Evolutionary conservation across 83 land plant genomes (phyloP), one percentile per base, ranked within the genome.

Genomic region (Picea abies): DNA sequence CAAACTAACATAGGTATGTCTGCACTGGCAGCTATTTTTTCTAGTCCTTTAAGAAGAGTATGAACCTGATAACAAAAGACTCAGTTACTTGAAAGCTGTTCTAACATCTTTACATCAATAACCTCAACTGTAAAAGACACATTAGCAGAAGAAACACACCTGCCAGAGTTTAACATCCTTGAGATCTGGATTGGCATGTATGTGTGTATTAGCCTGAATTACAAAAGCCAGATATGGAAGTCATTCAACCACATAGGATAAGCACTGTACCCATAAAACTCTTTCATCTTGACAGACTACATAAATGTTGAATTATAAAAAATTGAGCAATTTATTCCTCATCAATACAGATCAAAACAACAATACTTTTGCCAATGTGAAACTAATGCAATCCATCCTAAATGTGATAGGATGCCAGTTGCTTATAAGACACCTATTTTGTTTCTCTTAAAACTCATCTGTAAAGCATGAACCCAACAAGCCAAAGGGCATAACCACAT

Each of bases 111-210:
- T 11, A n/a, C 29, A 22, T 17, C n/a, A 63, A 29, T 62, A 63
- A 11, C 37, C 75, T 63, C 32, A 25, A 29, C 22, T 22, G 47
- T 79, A 71, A 15, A 19, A 7, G 15, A 56, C 22, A 52, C 20
- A 56, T 37, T 69, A 61, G 22, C 25, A 67, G n/a, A 80, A 22
- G 15, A 67, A 35, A 52, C 81, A 84, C 2, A 97, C 99, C 99
- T 97, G 98, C 99, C 99, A 97, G 72, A 97, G 86, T 88, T 97
- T 97, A n/a, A 97, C 99, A 90, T 97, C 99, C 76, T 93, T 97
- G 75, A 97, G 88, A 29, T 97, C 99, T 78, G 90, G 97, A 56
- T 90, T 93, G 23, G 96, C 94, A 89, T 97, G 90, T 69, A 96
- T 89, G 85, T 97, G 99, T 63, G 99, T 97, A 73, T 97, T 97